These are phyloP conservation scores for Berberis vulgaris DNA, from an alignment of 164 flowering plant species.

Conservation along the genomic window DNA sequence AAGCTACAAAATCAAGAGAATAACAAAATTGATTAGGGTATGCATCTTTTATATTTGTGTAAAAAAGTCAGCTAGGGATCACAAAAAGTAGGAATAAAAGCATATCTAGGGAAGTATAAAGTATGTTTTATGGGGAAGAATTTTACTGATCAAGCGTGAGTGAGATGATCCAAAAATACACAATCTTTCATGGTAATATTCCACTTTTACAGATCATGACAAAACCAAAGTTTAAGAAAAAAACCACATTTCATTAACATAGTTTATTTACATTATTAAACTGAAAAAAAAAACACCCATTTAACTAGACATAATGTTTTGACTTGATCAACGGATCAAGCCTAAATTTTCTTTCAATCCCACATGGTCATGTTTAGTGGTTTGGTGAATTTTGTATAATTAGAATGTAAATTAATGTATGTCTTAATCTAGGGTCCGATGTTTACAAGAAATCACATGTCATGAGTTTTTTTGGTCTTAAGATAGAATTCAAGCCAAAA, in stretches of 20 bases:
- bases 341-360: not conserved
- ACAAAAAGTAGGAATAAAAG: conserved; percentile 5
- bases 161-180: conserved; percentile 23
- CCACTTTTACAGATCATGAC: not conserved
- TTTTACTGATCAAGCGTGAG: conserved; percentile 24
- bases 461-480: too few species aligned
- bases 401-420: too few species aligned
- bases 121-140: conserved; percentile 20
- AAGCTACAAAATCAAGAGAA: not conserved
- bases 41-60: not conserved
- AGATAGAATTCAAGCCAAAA: too few species aligned
- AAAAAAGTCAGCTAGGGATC: conserved; percentile 18
- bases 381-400: too few species aligned
- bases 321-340: not conserved
- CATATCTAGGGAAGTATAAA: conserved; percentile 15
- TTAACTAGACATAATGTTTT: too few species aligned
- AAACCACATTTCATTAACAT: conserved; percentile 4
- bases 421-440: too few species aligned
- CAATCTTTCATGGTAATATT: conserved; percentile 25
- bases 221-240: conserved; percentile 3
- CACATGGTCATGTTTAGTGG: too few species aligned
- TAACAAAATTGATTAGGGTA: not conserved
- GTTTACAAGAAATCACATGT: too few species aligned
- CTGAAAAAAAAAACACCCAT: not conserved
- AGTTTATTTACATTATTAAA: not conserved